Percentiles rank a stretch among this genome's conserved stretches.
These are phyloP conservation scores for Rutstroemia sp. DNA, from an alignment of 2,329 filamentous ascomycete species.

Conservation along the genomic window DNA sequence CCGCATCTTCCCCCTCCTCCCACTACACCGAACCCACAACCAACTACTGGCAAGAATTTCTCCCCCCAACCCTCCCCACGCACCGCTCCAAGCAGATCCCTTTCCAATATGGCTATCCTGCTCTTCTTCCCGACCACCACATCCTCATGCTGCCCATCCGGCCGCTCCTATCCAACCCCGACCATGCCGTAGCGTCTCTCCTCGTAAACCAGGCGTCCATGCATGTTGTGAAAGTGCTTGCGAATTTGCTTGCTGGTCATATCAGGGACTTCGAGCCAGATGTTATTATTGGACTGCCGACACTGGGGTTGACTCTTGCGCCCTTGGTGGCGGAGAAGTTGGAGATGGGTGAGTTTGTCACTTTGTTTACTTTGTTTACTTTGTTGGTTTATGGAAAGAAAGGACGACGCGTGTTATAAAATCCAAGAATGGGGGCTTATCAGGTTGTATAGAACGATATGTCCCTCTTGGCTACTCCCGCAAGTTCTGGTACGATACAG, in stretches of 20 bases:
- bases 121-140: constrained; percentile 16
- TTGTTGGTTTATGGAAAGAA: neutral
- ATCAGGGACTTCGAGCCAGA: constrained; percentile 16
- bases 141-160: constrained; percentile 24
- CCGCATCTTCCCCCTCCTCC: neutral
- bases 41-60: constrained; percentile 23
- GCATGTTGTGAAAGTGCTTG: constrained; percentile 15
- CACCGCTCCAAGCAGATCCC: constrained; percentile 8
- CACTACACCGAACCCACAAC: constrained; percentile 24
- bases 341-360: constrained; percentile 15
- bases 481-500: constrained; percentile 26
- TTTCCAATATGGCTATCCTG: constrained; percentile 20
- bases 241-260: constrained; percentile 11
- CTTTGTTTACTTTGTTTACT: neutral
- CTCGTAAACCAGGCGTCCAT: constrained; percentile 24
- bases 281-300: constrained; percentile 24
- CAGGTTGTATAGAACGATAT: constrained; percentile 16
- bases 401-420: too few relatives aligned
- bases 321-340: constrained; percentile 18
- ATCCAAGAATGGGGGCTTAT: too few relatives aligned
- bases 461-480: constrained; percentile 25
- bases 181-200: constrained; percentile 24
- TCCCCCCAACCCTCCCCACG: neutral
- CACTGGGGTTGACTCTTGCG: constrained; percentile 21
- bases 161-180: constrained; percentile 4